Percentiles rank a stretch among this genome's conserved stretches.
Evolutionary conservation across 169 alveolate genomes (phyloP).

Genomic region (Plasmodium knowlesi): DNA sequence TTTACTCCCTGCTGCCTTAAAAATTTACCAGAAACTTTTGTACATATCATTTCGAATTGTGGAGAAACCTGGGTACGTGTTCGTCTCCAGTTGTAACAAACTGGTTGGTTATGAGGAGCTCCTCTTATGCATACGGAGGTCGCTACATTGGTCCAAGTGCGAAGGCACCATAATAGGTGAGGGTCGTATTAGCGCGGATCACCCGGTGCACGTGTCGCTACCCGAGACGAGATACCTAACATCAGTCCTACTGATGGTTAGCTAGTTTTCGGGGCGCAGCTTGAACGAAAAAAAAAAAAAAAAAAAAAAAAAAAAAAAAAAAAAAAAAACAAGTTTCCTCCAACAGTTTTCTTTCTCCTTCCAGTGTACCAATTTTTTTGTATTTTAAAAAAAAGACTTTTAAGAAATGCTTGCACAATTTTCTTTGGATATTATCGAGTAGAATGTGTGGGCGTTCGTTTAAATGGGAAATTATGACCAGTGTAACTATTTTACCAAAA

Average conservation of each 20-base stretch:
- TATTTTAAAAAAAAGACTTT: background rate
- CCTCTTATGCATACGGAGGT: slow-evolving; percentile 35
- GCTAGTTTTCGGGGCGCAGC: background rate
- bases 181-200: slow-evolving; percentile 70
- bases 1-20: slow-evolving; percentile 66
- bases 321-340: background rate
- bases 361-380: background rate
- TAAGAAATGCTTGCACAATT: background rate
- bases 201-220: slow-evolving; percentile 68
- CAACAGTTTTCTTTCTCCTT: background rate
- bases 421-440: background rate
- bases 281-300: background rate
- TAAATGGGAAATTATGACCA: background rate
- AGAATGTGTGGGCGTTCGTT: background rate
- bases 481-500: background rate
- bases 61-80: slow-evolving; percentile 73
- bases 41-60: slow-evolving; percentile 57
- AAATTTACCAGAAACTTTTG: slow-evolving; percentile 73
- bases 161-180: slow-evolving; percentile 73
- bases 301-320: background rate
- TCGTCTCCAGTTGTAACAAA: slow-evolving; percentile 75
- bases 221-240: slow-evolving; percentile 71
- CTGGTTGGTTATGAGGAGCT: slow-evolving; percentile 62
- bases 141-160: slow-evolving; percentile 73
- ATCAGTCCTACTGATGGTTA: slow-evolving; percentile 63